Conservation (phyloP, 139 green algal species). For the Eudorina sp. region DNA sequence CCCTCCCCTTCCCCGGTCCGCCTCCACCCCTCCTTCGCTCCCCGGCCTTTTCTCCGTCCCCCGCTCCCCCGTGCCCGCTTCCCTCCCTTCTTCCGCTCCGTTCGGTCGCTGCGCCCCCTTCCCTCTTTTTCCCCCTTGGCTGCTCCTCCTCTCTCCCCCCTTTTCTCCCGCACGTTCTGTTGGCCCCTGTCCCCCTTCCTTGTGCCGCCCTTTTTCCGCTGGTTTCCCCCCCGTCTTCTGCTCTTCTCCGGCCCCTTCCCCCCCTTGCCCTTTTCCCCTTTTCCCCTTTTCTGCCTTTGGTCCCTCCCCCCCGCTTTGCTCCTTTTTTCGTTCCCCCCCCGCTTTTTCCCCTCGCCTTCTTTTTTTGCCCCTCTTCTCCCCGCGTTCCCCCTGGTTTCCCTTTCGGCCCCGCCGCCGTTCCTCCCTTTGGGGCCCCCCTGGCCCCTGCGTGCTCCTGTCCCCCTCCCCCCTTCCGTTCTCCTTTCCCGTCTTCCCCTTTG, state of each 20-base stretch:
- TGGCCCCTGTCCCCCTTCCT: neutral
- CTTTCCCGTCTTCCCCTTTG: neutral
- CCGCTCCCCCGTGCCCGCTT: neutral
- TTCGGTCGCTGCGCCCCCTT: no score
- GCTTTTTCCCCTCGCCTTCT: neutral
- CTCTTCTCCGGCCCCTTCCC: neutral
- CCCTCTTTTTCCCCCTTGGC: neutral
- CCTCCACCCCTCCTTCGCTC: no score
- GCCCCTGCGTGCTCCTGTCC: no score
- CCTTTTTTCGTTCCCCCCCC: neutral
- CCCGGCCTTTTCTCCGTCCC: neutral
- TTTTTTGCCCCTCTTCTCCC: no score
- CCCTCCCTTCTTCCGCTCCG: no score
- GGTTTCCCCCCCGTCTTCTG: neutral
- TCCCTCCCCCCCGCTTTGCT: neutral
- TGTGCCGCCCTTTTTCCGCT: neutral
- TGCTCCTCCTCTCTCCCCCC: neutral
- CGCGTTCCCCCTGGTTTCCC: no score
- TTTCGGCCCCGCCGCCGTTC: no score
- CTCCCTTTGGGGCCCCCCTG: no score
- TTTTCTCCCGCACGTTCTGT: neutral
- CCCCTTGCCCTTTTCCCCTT: neutral
- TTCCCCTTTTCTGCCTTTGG: neutral
- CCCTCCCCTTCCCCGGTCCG: neutral
- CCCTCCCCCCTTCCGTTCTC: neutral